Conservation (phyloP, 2,329 filamentous ascomycete genomes). For the Colletotrichum magnum region DNA sequence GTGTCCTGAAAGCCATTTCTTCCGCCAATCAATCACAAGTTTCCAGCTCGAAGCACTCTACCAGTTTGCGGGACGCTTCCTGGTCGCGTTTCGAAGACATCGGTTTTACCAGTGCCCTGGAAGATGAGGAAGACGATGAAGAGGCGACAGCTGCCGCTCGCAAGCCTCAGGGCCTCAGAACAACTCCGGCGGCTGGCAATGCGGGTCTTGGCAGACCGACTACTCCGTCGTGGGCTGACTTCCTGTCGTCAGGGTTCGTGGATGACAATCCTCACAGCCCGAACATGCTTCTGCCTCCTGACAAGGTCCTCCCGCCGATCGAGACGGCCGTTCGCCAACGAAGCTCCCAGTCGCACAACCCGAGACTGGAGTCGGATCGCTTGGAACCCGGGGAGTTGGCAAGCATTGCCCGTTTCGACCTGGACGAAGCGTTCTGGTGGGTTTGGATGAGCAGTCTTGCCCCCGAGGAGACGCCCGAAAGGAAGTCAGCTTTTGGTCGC, state of each 20-base stretch:
- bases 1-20: conserved; percentile 91
- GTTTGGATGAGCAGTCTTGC: conserved; percentile 99
- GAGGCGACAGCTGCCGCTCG: conserved; percentile 60
- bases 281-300: conserved; percentile 86
- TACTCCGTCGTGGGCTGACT: conserved; percentile 98
- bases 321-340: conserved; percentile 78
- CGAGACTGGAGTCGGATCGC: conserved; percentile 77
- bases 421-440: conserved; percentile 99
- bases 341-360: conserved; percentile 88
- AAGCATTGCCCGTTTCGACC: conserved; percentile 86
- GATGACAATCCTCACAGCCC: conserved; percentile 78
- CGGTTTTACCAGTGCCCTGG: conserved; percentile 84
- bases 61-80: conserved; percentile 84
- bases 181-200: conserved; percentile 76
- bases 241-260: conserved; percentile 92
- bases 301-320: conserved; percentile 91
- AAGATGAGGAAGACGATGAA: conserved; percentile 79
- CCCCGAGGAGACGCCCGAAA: conserved; percentile 85
- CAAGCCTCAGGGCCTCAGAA: conserved; percentile 68
- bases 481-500: conserved; percentile 94
- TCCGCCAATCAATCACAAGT: conserved; percentile 88
- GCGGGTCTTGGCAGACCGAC: conserved; percentile 83
- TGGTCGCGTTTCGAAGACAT: conserved; percentile 98
- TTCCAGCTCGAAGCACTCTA: conserved; percentile 78
- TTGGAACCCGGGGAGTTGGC: conserved; percentile 95